phyloP scores from a whole-genome alignment of 805 yeast genomes.

The Candida manassasensis region DNA sequence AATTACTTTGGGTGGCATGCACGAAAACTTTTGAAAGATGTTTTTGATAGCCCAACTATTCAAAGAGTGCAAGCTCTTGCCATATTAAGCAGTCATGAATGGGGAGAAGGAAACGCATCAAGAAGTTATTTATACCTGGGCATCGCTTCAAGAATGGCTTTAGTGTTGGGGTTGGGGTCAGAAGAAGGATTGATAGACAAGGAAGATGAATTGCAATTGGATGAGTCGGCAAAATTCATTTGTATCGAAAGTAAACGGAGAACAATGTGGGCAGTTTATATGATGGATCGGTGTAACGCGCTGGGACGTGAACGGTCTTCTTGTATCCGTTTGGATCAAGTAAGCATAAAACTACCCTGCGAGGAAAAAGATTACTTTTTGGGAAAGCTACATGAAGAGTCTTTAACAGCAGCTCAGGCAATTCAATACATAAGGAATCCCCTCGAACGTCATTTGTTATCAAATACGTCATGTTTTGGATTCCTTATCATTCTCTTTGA shows the following conservation, averaged over 20 bases:
- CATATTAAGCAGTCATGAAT: conserved; percentile 35
- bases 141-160: conserved; percentile 37
- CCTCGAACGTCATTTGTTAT: neutral
- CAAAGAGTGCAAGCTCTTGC: conserved; percentile 34
- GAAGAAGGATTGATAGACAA: conserved; percentile 10
- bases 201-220: conserved; percentile 8
- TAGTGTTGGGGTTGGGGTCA: conserved; percentile 27
- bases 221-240: conserved; percentile 16
- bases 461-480: conserved; percentile 13
- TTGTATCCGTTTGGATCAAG: conserved; percentile 29
- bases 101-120: conserved; percentile 37
- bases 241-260: conserved; percentile 28
- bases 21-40: conserved; percentile 22
- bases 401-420: conserved; percentile 13
- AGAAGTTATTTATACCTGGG: conserved; percentile 34
- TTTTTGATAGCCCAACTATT: conserved; percentile 34
- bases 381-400: conserved; percentile 16
- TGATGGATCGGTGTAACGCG: conserved; percentile 40
- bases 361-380: conserved; percentile 26
- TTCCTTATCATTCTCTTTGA: conserved; percentile 30
- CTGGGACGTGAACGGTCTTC: conserved; percentile 31
- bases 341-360: conserved; percentile 26
- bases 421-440: conserved; percentile 9
- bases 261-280: conserved; percentile 37
- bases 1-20: conserved; percentile 39